These are phyloP conservation scores for Cyanidiococcus yangmingshanensis DNA, from an alignment of 23 red algal species.

Conservation along the genomic window DNA sequence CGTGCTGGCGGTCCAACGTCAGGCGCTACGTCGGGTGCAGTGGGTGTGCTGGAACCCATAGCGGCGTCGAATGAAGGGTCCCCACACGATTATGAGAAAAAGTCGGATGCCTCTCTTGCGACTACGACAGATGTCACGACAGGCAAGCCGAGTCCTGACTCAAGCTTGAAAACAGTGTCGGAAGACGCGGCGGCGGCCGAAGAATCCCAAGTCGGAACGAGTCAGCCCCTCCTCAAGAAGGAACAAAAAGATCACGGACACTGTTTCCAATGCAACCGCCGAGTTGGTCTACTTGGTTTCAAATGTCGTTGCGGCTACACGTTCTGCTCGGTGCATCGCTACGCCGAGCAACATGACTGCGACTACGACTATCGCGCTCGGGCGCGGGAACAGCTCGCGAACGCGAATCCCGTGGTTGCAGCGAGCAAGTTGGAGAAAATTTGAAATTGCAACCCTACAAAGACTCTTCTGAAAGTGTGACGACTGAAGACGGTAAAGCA, in stretches of 20 bases:
- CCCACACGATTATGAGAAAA: no score
- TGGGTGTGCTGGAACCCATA: no score
- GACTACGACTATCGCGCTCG: constrained; percentile 70
- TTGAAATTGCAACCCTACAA: constrained; percentile 28
- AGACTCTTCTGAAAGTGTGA: no score
- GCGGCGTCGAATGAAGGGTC: no score
- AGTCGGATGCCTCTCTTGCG: no score
- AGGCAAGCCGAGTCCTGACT: constrained; percentile 1
- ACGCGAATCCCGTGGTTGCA: constrained; percentile 68
- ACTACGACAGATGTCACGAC: no score
- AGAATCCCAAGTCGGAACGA: neutral
- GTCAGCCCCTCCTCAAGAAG: no score
- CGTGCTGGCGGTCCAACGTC: neutral
- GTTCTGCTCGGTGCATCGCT: constrained; percentile 68
- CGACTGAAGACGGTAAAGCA: no score
- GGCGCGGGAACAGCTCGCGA: constrained; percentile 38
- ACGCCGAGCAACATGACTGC: constrained; percentile 66
- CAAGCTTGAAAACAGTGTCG: neutral
- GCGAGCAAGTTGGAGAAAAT: constrained; percentile 73
- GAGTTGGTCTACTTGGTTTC: constrained; percentile 76
- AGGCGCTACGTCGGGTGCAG: no score
- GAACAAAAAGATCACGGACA: constrained; percentile 45
- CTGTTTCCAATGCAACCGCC: constrained; percentile 60
- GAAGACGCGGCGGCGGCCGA: neutral
- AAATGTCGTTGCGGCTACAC: constrained; percentile 57